Evolutionary conservation across 495 filamentous ascomycete genomes (phyloP).

Genomic region (Cairneyella variabilis): DNA sequence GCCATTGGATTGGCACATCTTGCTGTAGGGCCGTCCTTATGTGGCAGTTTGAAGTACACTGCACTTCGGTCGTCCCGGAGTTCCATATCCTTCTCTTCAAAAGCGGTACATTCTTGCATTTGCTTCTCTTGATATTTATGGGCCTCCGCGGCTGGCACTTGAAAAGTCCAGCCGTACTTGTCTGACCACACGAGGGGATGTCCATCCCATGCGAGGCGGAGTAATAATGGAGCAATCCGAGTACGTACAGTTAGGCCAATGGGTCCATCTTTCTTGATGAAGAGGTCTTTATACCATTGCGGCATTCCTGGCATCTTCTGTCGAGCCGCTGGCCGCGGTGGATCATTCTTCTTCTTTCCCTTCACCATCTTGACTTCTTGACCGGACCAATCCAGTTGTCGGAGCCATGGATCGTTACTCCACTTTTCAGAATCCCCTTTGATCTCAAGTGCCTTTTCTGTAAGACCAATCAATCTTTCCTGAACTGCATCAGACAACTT

Average conservation of each 20-base stretch:
- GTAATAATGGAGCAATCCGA: slow-evolving; percentile 79
- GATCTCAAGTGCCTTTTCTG: slow-evolving; percentile 68
- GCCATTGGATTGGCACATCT: slow-evolving; percentile 82
- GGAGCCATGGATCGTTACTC: slow-evolving; percentile 79
- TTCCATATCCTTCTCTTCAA: slow-evolving; percentile 60
- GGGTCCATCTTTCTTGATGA: slow-evolving; percentile 53
- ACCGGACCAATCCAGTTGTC: slow-evolving; percentile 91
- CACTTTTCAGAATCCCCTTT: slow-evolving; percentile 66
- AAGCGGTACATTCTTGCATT: slow-evolving; percentile 69
- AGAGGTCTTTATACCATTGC: slow-evolving; percentile 92
- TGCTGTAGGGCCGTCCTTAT: slow-evolving; percentile 87
- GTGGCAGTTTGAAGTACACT: slow-evolving; percentile 88
- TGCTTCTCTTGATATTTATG: slow-evolving; percentile 64
- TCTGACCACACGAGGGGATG: slow-evolving; percentile 90
- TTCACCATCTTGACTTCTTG: slow-evolving; percentile 90
- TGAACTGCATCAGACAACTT: slow-evolving; percentile 70
- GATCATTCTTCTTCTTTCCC: slow-evolving; percentile 79
- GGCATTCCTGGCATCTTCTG: slow-evolving; percentile 96
- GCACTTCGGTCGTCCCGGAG: slow-evolving; percentile 63
- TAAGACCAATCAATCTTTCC: slow-evolving; percentile 64
- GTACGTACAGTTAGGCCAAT: slow-evolving; percentile 85
- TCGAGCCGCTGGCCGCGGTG: slow-evolving; percentile 68
- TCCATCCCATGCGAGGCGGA: slow-evolving; percentile 84
- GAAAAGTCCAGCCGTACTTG: slow-evolving; percentile 87
- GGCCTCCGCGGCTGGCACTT: slow-evolving; percentile 61